These are phyloP conservation scores for Zoysia japonica DNA, from an alignment of 176 grass and related monocot genomes.

Conservation along the genomic window DNA sequence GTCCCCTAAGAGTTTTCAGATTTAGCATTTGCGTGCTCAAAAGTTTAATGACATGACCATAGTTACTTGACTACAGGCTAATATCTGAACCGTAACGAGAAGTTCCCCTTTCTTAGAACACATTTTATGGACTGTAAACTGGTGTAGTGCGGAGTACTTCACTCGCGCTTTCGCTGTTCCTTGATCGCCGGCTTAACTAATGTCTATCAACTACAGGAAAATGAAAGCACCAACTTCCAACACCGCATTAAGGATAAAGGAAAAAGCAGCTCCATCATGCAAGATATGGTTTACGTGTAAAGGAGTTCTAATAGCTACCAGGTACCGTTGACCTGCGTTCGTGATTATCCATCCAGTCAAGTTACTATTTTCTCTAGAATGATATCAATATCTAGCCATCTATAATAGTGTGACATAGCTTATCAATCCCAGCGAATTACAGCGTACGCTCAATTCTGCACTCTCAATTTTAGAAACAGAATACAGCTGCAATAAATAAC, in stretches of 20 bases:
- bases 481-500: not conserved
- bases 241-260: conserved; percentile 44
- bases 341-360: not conserved
- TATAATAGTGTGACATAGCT: not conserved
- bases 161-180: not conserved
- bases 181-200: not conserved
- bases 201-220: conserved; percentile 40
- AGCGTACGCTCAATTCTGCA: not conserved
- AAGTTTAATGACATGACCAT: not conserved
- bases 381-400: not conserved
- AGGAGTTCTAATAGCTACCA: conserved; percentile 45
- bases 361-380: not conserved
- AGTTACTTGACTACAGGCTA: not conserved
- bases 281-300: conserved; percentile 71
- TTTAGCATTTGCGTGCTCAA: not conserved
- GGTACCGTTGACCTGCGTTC: conserved; percentile 34
- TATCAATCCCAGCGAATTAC: not conserved
- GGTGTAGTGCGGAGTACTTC: not conserved
- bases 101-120: not conserved
- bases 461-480: not conserved
- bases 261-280: conserved; percentile 47
- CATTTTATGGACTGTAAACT: not conserved
- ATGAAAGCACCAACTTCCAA: conserved; percentile 52
- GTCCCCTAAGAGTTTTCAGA: not conserved
- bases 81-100: not conserved